A percentile compares a stretch with the other conserved stretches of the same genome.
These are phyloP conservation scores for Boletus pseudo-olivaceus DNA, from an alignment of 768 basidiomycete genomes.

Conservation along the genomic window DNA sequence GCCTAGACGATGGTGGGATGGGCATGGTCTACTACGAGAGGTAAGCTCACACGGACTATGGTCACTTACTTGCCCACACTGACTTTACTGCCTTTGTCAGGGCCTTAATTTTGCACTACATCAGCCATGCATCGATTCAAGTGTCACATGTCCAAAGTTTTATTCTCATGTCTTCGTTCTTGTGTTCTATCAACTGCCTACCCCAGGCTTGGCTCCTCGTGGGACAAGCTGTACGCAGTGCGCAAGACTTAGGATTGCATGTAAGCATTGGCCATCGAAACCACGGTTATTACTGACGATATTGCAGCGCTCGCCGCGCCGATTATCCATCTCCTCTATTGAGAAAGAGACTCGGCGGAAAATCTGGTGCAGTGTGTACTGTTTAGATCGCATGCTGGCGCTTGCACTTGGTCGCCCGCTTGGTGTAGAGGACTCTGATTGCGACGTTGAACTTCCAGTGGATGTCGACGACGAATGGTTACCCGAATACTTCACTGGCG, in stretches of 20 bases:
- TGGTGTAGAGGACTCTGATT: constrained; percentile 85
- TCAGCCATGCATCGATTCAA: constrained; percentile 83
- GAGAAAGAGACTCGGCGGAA: constrained; percentile 89
- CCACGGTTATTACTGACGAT: constrained; percentile 15
- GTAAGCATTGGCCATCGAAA: constrained; percentile 45
- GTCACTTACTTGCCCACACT: neutral
- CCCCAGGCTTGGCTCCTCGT: constrained; percentile 93
- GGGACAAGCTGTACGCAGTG: constrained; percentile 85
- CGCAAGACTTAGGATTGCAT: constrained; percentile 89
- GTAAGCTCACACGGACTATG: constrained; percentile 38
- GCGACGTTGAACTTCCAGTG: constrained; percentile 82
- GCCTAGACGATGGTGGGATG: constrained; percentile 75
- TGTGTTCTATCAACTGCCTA: constrained; percentile 90
- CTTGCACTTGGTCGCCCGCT: constrained; percentile 85
- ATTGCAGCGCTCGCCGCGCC: constrained; percentile 73
- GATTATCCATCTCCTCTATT: constrained; percentile 62
- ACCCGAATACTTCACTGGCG: constrained; percentile 67
- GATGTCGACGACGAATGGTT: constrained; percentile 80
- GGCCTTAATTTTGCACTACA: constrained; percentile 87
- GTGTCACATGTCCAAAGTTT: constrained; percentile 88
- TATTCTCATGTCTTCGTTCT: constrained; percentile 82
- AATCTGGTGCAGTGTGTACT: constrained; percentile 94
- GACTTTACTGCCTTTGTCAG: constrained; percentile 36
- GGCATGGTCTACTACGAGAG: constrained; percentile 89
- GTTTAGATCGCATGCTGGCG: constrained; percentile 88